A percentile compares a stretch with the other conserved stretches of the same genome.
phyloP scores from a whole-genome alignment of 169 alveolate genomes.

The Plasmodium sp. region DNA sequence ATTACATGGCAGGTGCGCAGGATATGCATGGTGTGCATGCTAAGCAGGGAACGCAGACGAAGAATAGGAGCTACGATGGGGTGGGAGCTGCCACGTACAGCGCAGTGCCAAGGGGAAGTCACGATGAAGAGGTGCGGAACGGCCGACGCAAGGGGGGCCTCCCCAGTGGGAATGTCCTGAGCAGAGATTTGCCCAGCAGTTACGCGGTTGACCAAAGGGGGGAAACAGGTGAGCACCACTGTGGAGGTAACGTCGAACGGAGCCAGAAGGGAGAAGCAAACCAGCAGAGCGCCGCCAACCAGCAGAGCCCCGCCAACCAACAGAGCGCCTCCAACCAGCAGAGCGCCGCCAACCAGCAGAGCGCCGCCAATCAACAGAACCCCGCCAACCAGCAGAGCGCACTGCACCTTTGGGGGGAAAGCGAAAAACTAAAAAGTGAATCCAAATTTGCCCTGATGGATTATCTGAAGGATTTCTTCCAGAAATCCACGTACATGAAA shows the following conservation, averaged over 20 bases:
- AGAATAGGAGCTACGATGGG: background rate
- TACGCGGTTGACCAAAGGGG: background rate
- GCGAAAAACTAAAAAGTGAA: conserved; percentile 63
- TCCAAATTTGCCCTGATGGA: conserved; percentile 39
- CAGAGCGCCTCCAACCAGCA: too few relatives aligned
- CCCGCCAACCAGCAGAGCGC: background rate
- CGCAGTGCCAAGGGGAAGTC: background rate
- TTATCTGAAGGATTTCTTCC: conserved; percentile 40
- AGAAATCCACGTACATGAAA: conserved; percentile 46
- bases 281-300: background rate
- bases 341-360: too few relatives aligned
- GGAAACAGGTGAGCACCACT: background rate
- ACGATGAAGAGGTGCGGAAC: background rate
- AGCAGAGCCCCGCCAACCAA: background rate
- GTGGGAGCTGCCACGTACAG: background rate
- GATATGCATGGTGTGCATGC: background rate
- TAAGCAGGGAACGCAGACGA: background rate
- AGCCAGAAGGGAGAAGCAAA: background rate
- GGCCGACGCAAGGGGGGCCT: background rate
- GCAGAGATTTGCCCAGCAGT: background rate
- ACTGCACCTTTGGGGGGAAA: conserved; percentile 14
- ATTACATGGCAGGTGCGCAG: too few relatives aligned
- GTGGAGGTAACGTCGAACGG: background rate
- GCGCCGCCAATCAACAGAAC: too few relatives aligned
- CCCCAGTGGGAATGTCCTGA: background rate